Conservation (phyloP, 2,329 filamentous ascomycete species). For the Exophiala aquamarina region DNA sequence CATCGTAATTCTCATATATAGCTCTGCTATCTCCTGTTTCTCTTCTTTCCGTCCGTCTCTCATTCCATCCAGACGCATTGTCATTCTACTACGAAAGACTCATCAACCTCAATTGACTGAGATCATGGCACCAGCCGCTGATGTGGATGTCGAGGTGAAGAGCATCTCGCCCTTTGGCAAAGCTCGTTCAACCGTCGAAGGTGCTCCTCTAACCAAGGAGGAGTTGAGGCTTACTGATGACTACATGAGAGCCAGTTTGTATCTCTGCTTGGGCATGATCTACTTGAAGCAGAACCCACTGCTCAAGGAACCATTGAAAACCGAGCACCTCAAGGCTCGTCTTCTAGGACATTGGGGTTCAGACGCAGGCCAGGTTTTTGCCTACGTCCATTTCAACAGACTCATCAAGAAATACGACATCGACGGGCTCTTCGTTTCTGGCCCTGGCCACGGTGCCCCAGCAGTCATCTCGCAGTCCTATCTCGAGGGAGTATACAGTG, state of each 20-base stretch:
- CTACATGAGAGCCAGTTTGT: conserved; percentile 73
- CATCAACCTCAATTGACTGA: background rate
- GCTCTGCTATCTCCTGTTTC: background rate
- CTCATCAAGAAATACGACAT: conserved; percentile 78
- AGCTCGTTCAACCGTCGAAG: conserved; percentile 65
- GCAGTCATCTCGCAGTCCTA: conserved; percentile 75
- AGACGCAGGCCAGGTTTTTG: conserved; percentile 77
- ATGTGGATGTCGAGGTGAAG: conserved; percentile 42
- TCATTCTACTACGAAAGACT: background rate
- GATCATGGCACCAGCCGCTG: conserved; percentile 19
- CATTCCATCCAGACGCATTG: too few relatives aligned
- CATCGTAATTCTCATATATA: background rate
- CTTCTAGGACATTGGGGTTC: conserved; percentile 78
- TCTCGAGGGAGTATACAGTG: conserved; percentile 74
- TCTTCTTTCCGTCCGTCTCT: background rate
- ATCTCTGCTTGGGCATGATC: conserved; percentile 77
- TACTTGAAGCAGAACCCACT: conserved; percentile 74
- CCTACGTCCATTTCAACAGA: conserved; percentile 79
- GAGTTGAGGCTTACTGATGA: conserved; percentile 69
- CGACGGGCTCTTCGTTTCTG: conserved; percentile 71
- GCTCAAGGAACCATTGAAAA: conserved; percentile 65
- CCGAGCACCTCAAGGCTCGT: conserved; percentile 71
- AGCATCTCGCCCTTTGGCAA: conserved; percentile 65
- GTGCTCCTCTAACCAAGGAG: conserved; percentile 62
- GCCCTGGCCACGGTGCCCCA: conserved; percentile 75